A percentile compares a stretch with the other conserved stretches of the same genome.
phyloP scores from a whole-genome alignment of 805 yeast genomes.

The Millerozyma acaciae region DNA sequence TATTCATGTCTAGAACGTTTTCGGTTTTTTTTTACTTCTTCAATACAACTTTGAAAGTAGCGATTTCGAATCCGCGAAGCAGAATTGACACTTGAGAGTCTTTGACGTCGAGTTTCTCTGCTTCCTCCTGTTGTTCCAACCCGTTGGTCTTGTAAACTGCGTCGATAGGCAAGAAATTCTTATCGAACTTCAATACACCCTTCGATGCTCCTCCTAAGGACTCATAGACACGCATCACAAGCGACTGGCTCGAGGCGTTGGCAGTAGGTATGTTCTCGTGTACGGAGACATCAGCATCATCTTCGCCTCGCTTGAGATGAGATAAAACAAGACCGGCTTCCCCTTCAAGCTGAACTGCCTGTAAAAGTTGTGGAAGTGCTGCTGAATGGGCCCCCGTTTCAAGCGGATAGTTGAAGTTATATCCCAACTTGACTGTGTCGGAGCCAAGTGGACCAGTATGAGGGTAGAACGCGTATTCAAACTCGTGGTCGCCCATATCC shows the following conservation, averaged over 20 bases:
- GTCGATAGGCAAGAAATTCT: constrained; percentile 35
- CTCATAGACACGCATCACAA: constrained; percentile 79
- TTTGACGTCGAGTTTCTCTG: constrained; percentile 35
- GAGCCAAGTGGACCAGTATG: constrained; percentile 65
- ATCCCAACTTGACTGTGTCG: constrained; percentile 68
- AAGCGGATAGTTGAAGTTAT: constrained; percentile 67
- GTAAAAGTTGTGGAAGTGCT: constrained; percentile 13
- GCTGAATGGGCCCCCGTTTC: constrained; percentile 15
- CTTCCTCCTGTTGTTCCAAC: constrained; percentile 45
- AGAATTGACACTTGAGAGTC: constrained; percentile 36
- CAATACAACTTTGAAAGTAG: too few species aligned
- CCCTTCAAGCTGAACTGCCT: constrained; percentile 32
- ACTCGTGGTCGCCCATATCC: constrained; percentile 84
- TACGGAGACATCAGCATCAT: constrained; percentile 57
- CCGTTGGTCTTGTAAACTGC: constrained; percentile 54
- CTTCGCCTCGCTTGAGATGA: constrained; percentile 83
- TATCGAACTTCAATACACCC: constrained; percentile 46
- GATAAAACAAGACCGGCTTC: constrained; percentile 63
- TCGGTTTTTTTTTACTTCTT: too few species aligned
- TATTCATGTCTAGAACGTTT: too few species aligned
- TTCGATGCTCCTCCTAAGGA: constrained; percentile 74
- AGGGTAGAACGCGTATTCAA: constrained; percentile 81
- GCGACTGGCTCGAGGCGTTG: constrained; percentile 35
- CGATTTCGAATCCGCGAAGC: constrained; percentile 77
- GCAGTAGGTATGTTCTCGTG: constrained; percentile 46